Evolutionary conservation across 805 yeast genomes (phyloP).

Genomic region (Starmera quercuum): DNA sequence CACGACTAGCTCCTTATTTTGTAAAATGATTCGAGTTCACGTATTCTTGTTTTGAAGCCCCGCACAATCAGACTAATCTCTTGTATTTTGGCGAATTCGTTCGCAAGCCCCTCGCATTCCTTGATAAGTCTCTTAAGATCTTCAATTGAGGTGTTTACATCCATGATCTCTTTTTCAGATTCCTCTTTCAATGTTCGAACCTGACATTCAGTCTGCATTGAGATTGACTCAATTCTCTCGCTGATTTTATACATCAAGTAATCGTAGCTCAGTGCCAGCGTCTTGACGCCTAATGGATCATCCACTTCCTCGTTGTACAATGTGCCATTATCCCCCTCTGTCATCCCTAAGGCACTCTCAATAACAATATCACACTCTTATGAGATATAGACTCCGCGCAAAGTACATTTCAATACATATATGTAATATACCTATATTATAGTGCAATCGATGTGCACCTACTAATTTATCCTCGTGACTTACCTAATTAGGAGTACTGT

Average conservation of each 20-base stretch:
- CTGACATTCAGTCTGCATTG: conserved; percentile 30
- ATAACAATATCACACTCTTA: too few relatives aligned
- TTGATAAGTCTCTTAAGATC: conserved; percentile 31
- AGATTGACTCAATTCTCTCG: conserved; percentile 42
- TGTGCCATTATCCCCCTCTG: too few relatives aligned
- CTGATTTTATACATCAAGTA: conserved; percentile 55
- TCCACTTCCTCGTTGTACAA: conserved; percentile 26
- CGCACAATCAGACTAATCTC: conserved; percentile 34
- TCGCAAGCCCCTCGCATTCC: conserved; percentile 43
- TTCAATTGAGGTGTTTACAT: conserved; percentile 33
- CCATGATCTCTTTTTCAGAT: conserved; percentile 13
- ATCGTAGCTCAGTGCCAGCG: conserved; percentile 55
- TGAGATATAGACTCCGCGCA: too few relatives aligned
- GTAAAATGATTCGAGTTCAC: conserved; percentile 22
- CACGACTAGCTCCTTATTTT: conserved; percentile 1
- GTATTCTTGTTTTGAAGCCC: conserved; percentile 33
- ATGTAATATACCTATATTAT: too few relatives aligned
- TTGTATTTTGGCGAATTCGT: conserved; percentile 40
- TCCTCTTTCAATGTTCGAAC: conserved; percentile 18
- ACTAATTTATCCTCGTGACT: too few relatives aligned
- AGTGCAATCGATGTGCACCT: too few relatives aligned
- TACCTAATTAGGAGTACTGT: too few relatives aligned
- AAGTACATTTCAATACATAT: too few relatives aligned
- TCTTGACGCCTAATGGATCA: conserved; percentile 59
- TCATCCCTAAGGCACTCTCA: too few relatives aligned